A percentile compares a stretch with the other conserved stretches of the same genome.
Evolutionary conservation across 176 grass and related monocot genomes (phyloP).

Genomic region (Oryza punctata): DNA sequence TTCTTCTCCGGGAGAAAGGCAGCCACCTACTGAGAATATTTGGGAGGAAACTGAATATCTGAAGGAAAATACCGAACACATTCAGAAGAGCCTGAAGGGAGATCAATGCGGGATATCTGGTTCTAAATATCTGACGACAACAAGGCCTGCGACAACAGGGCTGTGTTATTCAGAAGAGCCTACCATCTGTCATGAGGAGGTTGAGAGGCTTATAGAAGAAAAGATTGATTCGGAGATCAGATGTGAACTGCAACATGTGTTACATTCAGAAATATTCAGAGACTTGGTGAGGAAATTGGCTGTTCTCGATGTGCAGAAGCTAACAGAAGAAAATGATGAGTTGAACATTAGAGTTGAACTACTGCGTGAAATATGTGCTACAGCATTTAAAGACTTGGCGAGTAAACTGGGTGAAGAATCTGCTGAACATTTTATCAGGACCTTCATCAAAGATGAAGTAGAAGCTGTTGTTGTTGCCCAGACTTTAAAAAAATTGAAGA

Average conservation of each 20-base stretch:
- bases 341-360: conserved; percentile 19
- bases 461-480: not conserved
- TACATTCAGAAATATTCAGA: conserved; percentile 18
- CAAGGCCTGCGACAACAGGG: not conserved
- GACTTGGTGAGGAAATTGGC: conserved; percentile 14
- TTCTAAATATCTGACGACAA: not conserved
- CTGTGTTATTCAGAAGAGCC: not conserved
- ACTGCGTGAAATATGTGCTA: not conserved
- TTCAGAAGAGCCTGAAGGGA: not conserved
- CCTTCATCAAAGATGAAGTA: conserved; percentile 22
- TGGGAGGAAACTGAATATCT: not conserved
- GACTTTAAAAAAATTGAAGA: conserved; percentile 22
- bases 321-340: conserved; percentile 34
- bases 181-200: conserved; percentile 1
- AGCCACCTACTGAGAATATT: not conserved
- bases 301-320: not conserved
- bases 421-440: conserved; percentile 18
- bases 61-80: conserved; percentile 4
- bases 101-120: too few species aligned
- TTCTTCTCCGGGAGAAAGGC: not conserved
- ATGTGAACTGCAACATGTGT: conserved; percentile 35
- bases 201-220: conserved; percentile 33
- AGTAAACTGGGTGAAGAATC: not conserved
- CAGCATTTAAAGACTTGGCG: not conserved
- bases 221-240: conserved; percentile 28